These are phyloP conservation scores for Durio zibethinus DNA, from an alignment of 345 rosid species.

Conservation along the genomic window DNA sequence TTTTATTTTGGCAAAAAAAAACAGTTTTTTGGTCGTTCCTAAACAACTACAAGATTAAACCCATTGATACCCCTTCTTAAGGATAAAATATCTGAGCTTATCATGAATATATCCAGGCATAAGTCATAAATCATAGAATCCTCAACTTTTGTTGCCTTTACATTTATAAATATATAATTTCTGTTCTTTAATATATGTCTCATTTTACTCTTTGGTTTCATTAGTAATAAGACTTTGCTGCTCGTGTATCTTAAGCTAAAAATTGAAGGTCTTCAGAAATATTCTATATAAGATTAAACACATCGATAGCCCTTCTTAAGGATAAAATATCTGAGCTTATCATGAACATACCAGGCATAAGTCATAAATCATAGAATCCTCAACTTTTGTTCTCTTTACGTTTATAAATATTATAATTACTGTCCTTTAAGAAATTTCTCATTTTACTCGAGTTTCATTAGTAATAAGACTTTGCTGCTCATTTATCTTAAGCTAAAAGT, in stretches of 20 bases:
- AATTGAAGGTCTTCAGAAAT: not conserved
- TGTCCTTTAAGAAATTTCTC: not conserved
- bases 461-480: not conserved
- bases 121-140: not conserved
- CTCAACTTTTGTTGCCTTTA: not conserved
- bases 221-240: not conserved
- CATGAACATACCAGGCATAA: not conserved
- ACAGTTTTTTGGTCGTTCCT: no score
- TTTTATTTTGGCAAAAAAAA: no score
- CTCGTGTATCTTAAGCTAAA: not conserved
- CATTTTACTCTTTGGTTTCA: not conserved
- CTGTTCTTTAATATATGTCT: not conserved
- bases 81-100: not conserved
- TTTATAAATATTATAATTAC: not conserved
- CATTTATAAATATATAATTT: not conserved
- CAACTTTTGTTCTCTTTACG: not conserved
- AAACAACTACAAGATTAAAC: not conserved
- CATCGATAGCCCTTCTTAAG: not conserved
- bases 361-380: not conserved
- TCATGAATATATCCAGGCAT: not conserved
- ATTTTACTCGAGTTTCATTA: not conserved
- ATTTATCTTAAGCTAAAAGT: not conserved
- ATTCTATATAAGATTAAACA: not conserved
- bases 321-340: not conserved
- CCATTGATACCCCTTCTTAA: not conserved